Percentiles rank a stretch among this genome's conserved stretches.
These are phyloP conservation scores for Ustilago loliicola DNA, from an alignment of 1,284 basidiomycete species.

Conservation along the genomic window DNA sequence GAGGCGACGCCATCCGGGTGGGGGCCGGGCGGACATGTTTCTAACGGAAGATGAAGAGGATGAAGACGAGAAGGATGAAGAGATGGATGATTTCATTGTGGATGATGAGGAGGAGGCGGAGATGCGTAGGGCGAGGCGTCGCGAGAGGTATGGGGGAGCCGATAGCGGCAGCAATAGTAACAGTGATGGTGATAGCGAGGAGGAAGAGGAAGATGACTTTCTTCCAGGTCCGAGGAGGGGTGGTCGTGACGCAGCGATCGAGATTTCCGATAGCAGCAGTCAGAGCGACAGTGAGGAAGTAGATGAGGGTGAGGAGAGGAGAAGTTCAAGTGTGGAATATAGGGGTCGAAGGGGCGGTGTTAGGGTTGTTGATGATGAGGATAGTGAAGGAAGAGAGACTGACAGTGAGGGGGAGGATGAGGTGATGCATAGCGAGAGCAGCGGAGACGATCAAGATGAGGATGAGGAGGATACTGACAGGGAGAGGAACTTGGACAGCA, in stretches of 20 bases:
- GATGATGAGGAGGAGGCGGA: slow-evolving; percentile 13
- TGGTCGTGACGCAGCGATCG: slow-evolving; percentile 23
- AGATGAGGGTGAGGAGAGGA: not conserved
- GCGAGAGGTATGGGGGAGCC: not conserved
- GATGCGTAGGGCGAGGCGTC: not conserved
- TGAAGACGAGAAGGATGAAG: slow-evolving; percentile 39
- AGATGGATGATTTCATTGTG: slow-evolving; percentile 47
- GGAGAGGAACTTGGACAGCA: slow-evolving; percentile 13
- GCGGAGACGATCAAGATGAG: not conserved
- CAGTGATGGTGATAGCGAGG: not conserved
- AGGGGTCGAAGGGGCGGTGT: slow-evolving; percentile 11
- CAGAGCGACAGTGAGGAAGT: slow-evolving; percentile 20
- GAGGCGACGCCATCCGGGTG: not conserved
- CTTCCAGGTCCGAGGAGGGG: slow-evolving; percentile 37
- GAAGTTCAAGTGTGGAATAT: slow-evolving; percentile 37
- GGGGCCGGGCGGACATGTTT: not conserved
- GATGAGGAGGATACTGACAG: slow-evolving; percentile 14
- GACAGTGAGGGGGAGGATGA: slow-evolving; percentile 10
- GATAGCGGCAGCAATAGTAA: not conserved
- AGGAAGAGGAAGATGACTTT: slow-evolving; percentile 39
- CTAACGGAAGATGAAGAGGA: slow-evolving; percentile 5
- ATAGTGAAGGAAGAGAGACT: not conserved
- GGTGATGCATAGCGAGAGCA: slow-evolving; percentile 3
- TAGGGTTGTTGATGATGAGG: not conserved
- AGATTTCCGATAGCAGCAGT: slow-evolving; percentile 35